phyloP scores from a whole-genome alignment of 2,329 filamentous ascomycete genomes.

The Ophiobolus disseminans region DNA sequence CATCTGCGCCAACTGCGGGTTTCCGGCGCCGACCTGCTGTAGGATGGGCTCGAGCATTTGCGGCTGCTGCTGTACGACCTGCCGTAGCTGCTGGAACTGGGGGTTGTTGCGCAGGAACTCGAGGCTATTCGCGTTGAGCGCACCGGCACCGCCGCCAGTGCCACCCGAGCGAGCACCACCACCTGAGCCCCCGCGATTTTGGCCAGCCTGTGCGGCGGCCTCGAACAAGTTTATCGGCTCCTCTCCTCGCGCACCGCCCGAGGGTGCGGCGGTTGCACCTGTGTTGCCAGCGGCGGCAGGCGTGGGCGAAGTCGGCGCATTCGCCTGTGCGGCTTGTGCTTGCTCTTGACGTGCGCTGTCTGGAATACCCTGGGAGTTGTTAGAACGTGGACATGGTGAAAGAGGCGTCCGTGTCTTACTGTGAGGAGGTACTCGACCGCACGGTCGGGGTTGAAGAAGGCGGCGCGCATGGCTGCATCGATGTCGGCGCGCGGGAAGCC shows the following conservation, averaged over 20 bases:
- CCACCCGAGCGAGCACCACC: slow-evolving; percentile 56
- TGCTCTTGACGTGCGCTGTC: slow-evolving; percentile 78
- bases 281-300: slow-evolving; percentile 57
- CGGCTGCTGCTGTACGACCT: slow-evolving; percentile 96
- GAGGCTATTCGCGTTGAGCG: slow-evolving; percentile 73
- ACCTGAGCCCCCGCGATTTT: slow-evolving; percentile 54
- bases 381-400: slow-evolving; percentile 21
- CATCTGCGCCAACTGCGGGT: slow-evolving; percentile 90
- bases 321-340: slow-evolving; percentile 52
- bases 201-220: slow-evolving; percentile 79
- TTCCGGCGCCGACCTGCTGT: slow-evolving; percentile 92
- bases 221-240: slow-evolving; percentile 89
- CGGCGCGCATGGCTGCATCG: slow-evolving; percentile 92
- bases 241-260: slow-evolving; percentile 65
- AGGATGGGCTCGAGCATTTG: slow-evolving; percentile 98
- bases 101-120: slow-evolving; percentile 95
- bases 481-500: slow-evolving; percentile 89
- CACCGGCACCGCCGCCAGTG: slow-evolving; percentile 55
- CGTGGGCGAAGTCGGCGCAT: slow-evolving; percentile 50
- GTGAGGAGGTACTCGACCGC: slow-evolving; percentile 95
- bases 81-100: slow-evolving; percentile 96
- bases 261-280: slow-evolving; percentile 36
- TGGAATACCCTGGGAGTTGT: slow-evolving; percentile 76
- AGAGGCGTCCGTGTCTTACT: slow-evolving; percentile 60
- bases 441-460: slow-evolving; percentile 95